Conservation (phyloP, 2,329 filamentous ascomycete genomes). For the Tricladium varicosporioides region DNA sequence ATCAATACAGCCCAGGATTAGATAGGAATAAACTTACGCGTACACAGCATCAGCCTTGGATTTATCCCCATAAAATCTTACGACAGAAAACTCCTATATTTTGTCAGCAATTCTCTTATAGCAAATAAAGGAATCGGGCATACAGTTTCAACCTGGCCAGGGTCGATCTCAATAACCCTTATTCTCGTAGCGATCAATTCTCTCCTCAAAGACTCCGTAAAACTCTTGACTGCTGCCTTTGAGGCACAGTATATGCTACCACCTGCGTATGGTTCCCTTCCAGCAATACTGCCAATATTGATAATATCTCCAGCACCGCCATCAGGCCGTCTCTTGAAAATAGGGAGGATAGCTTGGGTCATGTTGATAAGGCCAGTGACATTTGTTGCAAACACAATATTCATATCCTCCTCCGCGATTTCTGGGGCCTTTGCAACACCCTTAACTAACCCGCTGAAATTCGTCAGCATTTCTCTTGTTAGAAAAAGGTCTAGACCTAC, state of each 20-base stretch:
- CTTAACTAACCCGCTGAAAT: slow-evolving; percentile 75
- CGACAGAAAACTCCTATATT: slow-evolving; percentile 75
- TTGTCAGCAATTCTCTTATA: slow-evolving; percentile 1
- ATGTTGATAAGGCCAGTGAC: slow-evolving; percentile 94
- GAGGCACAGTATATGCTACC: slow-evolving; percentile 92
- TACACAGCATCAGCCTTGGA: slow-evolving; percentile 88
- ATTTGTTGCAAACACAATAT: slow-evolving; percentile 88
- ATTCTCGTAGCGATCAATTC: slow-evolving; percentile 81
- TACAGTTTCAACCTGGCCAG: slow-evolving; percentile 88
- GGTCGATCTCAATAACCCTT: slow-evolving; percentile 83
- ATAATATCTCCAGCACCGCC: slow-evolving; percentile 89
- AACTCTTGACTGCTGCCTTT: slow-evolving; percentile 83
- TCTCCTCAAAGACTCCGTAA: slow-evolving; percentile 78
- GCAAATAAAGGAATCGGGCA: slow-evolving; percentile 23
- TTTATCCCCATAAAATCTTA: slow-evolving; percentile 87
- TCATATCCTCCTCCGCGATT: slow-evolving; percentile 79
- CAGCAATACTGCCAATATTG: slow-evolving; percentile 92
- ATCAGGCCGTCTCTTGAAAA: slow-evolving; percentile 68
- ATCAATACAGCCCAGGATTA: slow-evolving; percentile 7
- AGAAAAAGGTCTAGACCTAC: slow-evolving; percentile 50
- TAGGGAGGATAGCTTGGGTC: slow-evolving; percentile 85
- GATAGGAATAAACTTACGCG: slow-evolving; percentile 50
- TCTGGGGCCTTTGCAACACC: slow-evolving; percentile 82
- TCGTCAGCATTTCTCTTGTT: slow-evolving; percentile 11
- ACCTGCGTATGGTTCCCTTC: slow-evolving; percentile 78